Base-by-base conservation (phyloP, 192 early-diverging fungal species). In the Coemansia sp. region DNA sequence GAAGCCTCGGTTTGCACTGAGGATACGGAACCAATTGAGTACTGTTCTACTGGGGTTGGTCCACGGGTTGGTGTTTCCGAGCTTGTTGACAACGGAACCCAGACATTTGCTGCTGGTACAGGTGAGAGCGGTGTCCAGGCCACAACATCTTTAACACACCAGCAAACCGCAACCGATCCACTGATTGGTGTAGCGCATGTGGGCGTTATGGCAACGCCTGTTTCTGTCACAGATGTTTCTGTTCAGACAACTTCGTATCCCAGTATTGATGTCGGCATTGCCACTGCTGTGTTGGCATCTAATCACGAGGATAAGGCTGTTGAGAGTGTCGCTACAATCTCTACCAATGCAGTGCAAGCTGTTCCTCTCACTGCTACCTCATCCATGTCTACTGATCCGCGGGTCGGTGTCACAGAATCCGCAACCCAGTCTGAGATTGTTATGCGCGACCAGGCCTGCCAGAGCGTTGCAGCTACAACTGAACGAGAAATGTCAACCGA, bases 161-260 rank as follows among this genome's bases (percentile, higher is more conserved):
- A 64, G 18, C 60, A 65, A 6, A 61, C 51, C 10, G 22, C 63
- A 9, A 78, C 76, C 0, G 71, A 78, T 70, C 71, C 61, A 15
- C 26, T 43, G 8, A 41, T 70, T 45, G 71, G 76, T 5, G 48
- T 52, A 10, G 16, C 56, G 18, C 55, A 65, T 48, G 41, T 54
- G 16, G 71, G 66, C 19, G 64, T 70, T n/a, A 68, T 55, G 40
- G 47, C 65, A 0, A 60, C 12, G 6, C 47, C 65, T 1, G 21
- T 36, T 13, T 11, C 49, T 19, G 40, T 37, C 2, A 32, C 45
- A 0, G 26, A 62, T 3, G 19, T 36, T 8, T 61, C 49, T 13
- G 48, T 39, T 6, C 70, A 72, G 51, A 60, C 64, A 0, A 47
- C 26, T 22, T 45, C 43, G 19, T 32, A 32, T 6, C 47, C 32